These are phyloP conservation scores for Citrullus mucosospermus DNA, from an alignment of 306 rosid species.

Conservation along the genomic window DNA sequence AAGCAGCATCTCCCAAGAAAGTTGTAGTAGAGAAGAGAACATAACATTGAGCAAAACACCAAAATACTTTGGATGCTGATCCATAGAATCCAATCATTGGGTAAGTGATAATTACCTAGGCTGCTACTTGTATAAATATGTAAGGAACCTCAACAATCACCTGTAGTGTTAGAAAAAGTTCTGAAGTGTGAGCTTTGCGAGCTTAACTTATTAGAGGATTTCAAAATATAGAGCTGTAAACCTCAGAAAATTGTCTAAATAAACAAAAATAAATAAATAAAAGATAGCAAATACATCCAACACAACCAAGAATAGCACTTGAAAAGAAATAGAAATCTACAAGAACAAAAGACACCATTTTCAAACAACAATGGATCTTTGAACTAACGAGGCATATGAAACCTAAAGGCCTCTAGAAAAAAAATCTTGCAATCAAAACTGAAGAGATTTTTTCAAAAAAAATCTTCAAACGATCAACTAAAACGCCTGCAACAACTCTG, in stretches of 20 bases:
- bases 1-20: constrained; percentile 32
- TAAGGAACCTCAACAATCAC: constrained; percentile 37
- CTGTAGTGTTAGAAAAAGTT: constrained; percentile 7
- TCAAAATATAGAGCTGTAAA: not conserved
- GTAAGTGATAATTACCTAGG: not conserved
- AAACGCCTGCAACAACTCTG: too few species aligned
- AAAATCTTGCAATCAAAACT: too few species aligned
- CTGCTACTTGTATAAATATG: constrained; percentile 11
- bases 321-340: too few species aligned
- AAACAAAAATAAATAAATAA: too few species aligned
- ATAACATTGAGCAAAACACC: constrained; percentile 30
- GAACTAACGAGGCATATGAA: too few species aligned
- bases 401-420: too few species aligned
- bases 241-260: not conserved
- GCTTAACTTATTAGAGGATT: not conserved
- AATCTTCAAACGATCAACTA: too few species aligned
- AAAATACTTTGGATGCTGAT: constrained; percentile 20
- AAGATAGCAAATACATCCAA: too few species aligned
- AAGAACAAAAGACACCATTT: too few species aligned
- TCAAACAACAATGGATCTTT: too few species aligned
- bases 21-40: constrained; percentile 25
- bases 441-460: too few species aligned
- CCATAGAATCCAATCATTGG: constrained; percentile 33
- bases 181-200: not conserved
- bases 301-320: too few species aligned